phyloP scores from a whole-genome alignment of 306 rosid genomes.

The Cucurbita pepo region DNA sequence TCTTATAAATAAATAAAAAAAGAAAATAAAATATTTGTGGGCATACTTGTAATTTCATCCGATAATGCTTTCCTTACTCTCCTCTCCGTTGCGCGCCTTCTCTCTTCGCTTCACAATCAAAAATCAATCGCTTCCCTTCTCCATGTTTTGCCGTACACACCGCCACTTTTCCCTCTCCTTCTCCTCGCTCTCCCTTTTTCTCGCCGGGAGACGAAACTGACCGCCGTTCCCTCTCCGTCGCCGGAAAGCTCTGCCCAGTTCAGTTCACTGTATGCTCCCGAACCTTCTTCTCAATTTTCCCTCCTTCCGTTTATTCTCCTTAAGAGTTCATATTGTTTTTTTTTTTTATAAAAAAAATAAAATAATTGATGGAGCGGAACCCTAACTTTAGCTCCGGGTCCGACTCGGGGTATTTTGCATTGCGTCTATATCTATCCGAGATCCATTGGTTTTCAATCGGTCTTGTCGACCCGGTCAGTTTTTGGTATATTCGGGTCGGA shows the following conservation, averaged over 20 bases:
- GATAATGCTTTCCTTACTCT: too few species aligned
- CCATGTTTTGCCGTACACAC: background rate
- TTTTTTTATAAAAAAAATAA: background rate
- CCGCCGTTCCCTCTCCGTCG: background rate
- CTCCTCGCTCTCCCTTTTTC: background rate
- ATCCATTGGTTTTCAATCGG: conserved; percentile 15
- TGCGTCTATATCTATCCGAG: conserved; percentile 9
- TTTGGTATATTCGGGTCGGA: conserved; percentile 11
- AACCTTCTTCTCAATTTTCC: background rate
- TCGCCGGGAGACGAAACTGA: background rate
- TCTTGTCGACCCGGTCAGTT: conserved; percentile 18
- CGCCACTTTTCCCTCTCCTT: conserved; percentile 1
- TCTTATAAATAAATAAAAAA: too few species aligned
- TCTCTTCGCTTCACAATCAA: background rate
- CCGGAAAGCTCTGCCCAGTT: background rate
- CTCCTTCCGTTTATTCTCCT: background rate
- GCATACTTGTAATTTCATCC: too few species aligned
- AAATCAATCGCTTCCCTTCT: background rate
- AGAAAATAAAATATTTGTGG: too few species aligned
- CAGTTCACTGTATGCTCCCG: background rate
- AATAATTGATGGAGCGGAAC: background rate
- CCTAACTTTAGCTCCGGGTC: conserved; percentile 14
- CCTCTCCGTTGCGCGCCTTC: conserved; percentile 11
- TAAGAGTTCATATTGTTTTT: background rate
- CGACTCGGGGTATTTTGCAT: conserved; percentile 11